Evolutionary conservation across 2,329 filamentous ascomycete genomes (phyloP), one percentile per base, ranked within the genome.

Genomic region (Xylariaceae sp.): DNA sequence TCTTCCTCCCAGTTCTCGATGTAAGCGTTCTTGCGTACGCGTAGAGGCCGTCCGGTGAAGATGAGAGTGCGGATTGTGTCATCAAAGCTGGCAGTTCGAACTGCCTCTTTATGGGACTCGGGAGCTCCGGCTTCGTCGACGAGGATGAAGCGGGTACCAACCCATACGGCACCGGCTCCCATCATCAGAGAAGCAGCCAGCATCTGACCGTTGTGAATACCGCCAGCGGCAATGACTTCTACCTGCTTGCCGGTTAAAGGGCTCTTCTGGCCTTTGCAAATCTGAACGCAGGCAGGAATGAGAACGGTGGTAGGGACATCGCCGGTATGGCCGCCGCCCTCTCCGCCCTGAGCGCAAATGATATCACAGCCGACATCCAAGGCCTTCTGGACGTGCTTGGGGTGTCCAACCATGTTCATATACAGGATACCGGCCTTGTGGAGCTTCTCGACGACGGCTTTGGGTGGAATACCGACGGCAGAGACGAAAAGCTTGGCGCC

Each of bases 381-480:
- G 74, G 90, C 95, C 82, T 97, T 99, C 75, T 90, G 83, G 59
- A 96, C 93, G 77, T 99, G 94, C 86, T 99, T 99, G 69, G 94
- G 93, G 81, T 99, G 94, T 62, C 94, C 94, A 71, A 99, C 92
- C 94, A 99, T 99, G 86, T 99, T 99, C 94, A 97, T 97, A 82
- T 95, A 96, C 62, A 96, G 81, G 63, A 99, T 83, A 62, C 92
- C 92, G 66, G 84, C 77, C 68, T 84, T 82, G 82, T 99, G 94
- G 43, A 99, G 85, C 69, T 83, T 88, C 61, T 97, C 91, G 66
- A 99, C 91, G 53, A 97, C 87, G 63, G 82, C 77, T 75, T 89
- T 90, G 61, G 94, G 90, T 41, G 94, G 92, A 22, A 97, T 88
- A 66, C 94, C 94, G 70, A 99, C 91, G 66, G 94, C 94, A 47